Conservation (phyloP, 108 stramenopile species). For the Cyclostephanos invisitatus region DNA sequence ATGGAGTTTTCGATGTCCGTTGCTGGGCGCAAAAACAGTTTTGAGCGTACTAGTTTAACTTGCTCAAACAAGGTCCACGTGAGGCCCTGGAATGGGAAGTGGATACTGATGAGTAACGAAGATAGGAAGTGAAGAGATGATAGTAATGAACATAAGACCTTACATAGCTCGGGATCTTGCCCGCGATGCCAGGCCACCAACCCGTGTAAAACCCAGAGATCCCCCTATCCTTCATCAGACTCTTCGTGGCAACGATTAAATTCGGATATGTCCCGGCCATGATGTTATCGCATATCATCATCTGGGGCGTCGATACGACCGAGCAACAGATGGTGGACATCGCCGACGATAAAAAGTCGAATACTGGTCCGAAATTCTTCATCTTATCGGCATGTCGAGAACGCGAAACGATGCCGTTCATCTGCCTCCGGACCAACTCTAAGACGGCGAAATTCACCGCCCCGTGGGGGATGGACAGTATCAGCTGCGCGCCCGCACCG, state of each 20-base stretch:
- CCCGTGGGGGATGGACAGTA: slow-evolving; percentile 93
- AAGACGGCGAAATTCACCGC: slow-evolving; percentile 96
- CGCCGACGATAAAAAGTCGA: slow-evolving; percentile 93
- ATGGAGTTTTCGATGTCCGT: slow-evolving; percentile 90
- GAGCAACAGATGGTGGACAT: slow-evolving; percentile 91
- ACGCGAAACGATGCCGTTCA: slow-evolving; percentile 57
- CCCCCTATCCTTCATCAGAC: slow-evolving; percentile 67
- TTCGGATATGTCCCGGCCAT: slow-evolving; percentile 96
- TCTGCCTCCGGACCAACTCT: slow-evolving; percentile 75
- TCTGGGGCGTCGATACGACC: slow-evolving; percentile 91
- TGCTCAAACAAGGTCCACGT: slow-evolving; percentile 98
- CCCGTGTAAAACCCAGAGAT: slow-evolving; percentile 92
- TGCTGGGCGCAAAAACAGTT: slow-evolving; percentile 58
- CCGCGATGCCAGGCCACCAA: slow-evolving; percentile 96
- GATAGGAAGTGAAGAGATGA: neutral
- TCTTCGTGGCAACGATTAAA: slow-evolving; percentile 62
- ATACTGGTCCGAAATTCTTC: slow-evolving; percentile 70
- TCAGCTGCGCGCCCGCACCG: slow-evolving; percentile 94
- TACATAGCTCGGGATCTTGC: slow-evolving; percentile 93
- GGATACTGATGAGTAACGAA: slow-evolving; percentile 1
- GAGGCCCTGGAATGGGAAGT: slow-evolving; percentile 61
- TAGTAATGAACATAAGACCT: slow-evolving; percentile 32
- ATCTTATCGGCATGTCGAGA: slow-evolving; percentile 48
- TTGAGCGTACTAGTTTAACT: slow-evolving; percentile 67
- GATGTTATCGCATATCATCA: slow-evolving; percentile 95